These are phyloP conservation scores for Beta corolliflora DNA, from an alignment of 179 eudicot genomes.

Conservation along the genomic window DNA sequence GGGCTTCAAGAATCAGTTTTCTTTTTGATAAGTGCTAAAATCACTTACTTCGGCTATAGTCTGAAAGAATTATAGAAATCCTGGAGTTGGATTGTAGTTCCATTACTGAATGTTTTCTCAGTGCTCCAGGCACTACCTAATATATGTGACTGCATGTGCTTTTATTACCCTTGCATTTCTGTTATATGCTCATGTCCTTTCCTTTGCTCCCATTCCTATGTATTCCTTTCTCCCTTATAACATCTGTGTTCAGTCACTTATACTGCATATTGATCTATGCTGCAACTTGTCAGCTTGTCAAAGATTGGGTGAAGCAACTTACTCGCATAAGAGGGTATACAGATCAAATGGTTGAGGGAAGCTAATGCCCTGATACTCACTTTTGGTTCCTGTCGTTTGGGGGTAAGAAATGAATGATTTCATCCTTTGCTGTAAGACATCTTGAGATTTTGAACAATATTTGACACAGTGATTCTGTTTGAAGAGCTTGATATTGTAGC, in stretches of 20 bases:
- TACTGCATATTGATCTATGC: not conserved
- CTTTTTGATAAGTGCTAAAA: too few relatives aligned
- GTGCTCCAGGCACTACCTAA: not conserved
- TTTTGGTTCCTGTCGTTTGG: conserved; percentile 89
- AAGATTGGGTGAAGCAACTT: conserved; percentile 83
- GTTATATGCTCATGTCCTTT: not conserved
- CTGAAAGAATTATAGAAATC: too few relatives aligned
- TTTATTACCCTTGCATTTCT: not conserved
- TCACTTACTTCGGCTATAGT: too few relatives aligned
- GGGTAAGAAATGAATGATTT: conserved; percentile 51
- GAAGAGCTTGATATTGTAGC: not conserved
- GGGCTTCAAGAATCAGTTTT: too few relatives aligned
- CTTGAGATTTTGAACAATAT: not conserved
- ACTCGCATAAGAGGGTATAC: conserved; percentile 81
- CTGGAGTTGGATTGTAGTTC: not conserved
- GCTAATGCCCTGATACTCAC: conserved; percentile 87
- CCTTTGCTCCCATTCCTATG: not conserved
- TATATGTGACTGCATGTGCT: not conserved
- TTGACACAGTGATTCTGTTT: not conserved
- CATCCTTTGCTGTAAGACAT: not conserved
- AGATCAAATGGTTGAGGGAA: conserved; percentile 83
- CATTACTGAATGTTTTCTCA: not conserved
- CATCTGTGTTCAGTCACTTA: not conserved
- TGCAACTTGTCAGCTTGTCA: conserved; percentile 52
- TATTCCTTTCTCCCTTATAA: not conserved